Conservation (phyloP, 2,329 filamentous ascomycete genomes). For the Fusarium keratoplasticum region DNA sequence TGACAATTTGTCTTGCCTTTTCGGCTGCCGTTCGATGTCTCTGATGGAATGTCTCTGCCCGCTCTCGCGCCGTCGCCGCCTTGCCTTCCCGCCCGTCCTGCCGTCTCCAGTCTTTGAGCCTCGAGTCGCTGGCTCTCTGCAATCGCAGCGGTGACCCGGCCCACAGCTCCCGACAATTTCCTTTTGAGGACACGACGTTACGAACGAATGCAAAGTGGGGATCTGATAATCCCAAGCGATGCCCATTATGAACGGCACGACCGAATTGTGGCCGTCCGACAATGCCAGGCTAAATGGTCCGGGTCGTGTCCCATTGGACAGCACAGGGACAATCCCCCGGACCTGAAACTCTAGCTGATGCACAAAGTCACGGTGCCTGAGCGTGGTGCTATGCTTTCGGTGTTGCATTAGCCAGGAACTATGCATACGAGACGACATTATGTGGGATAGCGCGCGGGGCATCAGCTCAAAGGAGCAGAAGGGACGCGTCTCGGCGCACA, state of each 20-base stretch:
- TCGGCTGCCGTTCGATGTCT: constrained; percentile 25
- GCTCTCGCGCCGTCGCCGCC: constrained; percentile 16
- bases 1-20: constrained; percentile 23
- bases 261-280: constrained; percentile 41
- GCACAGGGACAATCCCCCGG: constrained; percentile 14
- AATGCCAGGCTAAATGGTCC: constrained; percentile 30
- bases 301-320: constrained; percentile 48
- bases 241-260: constrained; percentile 39
- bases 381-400: constrained; percentile 36
- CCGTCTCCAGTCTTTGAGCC: constrained; percentile 26
- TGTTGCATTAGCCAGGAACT: constrained; percentile 48
- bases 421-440: constrained; percentile 25
- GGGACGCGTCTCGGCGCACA: constrained; percentile 33
- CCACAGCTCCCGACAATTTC: constrained; percentile 30
- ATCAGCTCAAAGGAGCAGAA: constrained; percentile 19
- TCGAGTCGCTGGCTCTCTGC: neutral
- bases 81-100: neutral
- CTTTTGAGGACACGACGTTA: constrained; percentile 25
- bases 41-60: constrained; percentile 27
- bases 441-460: constrained; percentile 30
- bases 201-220: constrained; percentile 33
- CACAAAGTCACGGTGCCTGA: constrained; percentile 44
- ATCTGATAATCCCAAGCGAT: constrained; percentile 29
- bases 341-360: constrained; percentile 53
- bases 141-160: constrained; percentile 9